Evolutionary conservation across 345 rosid species (phyloP), one percentile per base, ranked within the genome.

Genomic region (Excoecaria cochinchinensis): DNA sequence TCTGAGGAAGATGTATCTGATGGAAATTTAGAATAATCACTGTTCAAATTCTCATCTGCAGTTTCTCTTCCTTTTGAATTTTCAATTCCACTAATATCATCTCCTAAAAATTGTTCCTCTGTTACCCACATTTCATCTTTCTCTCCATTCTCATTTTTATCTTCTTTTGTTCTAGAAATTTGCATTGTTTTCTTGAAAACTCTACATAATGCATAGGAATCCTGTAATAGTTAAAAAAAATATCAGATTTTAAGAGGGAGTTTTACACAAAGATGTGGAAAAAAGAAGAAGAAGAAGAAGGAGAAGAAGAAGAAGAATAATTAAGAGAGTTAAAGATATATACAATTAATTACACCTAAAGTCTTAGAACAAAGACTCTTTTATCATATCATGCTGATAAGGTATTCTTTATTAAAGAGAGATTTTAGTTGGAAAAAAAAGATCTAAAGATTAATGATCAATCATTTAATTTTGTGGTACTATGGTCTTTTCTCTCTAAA

Each of bases 121-220:
- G 77, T 40, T 39, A 78, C 72, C 60, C 79, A 65, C 66, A 57
- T 75, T 57, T 36, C 46, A 71, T 80, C 68, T 31, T 77, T 69
- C 50, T 73, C 77, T 44, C 21, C 74, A 66, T 65, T 69, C 3
- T 42, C 62, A 12, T 22, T 48, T 68, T 53, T 52, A 53, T 55
- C 79, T 73, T 53, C 74, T 70, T 74, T 85, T 69, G 83, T 31
- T 76, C 81, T 87, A 24, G 90, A 83, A 53, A 86, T 77, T 78
- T 86, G 90, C 69, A 82, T 78, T 21, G 82, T 79, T 85, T 91
- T 91, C 85, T 81, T 89, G 86, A 91, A 91, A 70, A 91, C 85
- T 1, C 95, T 92, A 73, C 95, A 91, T 44, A 91, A 80, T 71
- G 95, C 91, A 69, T 86, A 91, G 8, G 89, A 91, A 83, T 91